Base-by-base conservation (phyloP, 495 filamentous ascomycete species). In the Aspergillus kassunensis region DNA sequence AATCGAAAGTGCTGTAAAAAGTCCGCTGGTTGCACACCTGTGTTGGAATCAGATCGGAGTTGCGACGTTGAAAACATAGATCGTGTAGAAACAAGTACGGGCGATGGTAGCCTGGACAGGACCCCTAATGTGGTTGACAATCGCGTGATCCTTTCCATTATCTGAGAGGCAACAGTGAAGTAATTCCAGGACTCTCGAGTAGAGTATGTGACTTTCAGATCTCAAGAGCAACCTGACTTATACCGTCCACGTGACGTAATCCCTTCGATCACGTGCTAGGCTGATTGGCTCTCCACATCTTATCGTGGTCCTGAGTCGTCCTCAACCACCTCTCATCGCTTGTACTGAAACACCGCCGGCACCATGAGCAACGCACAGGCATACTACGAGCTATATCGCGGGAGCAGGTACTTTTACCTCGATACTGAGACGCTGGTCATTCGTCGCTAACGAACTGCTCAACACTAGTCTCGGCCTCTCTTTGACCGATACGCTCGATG, bases 341-440 rank as follows among this genome's bases (percentile, higher is more conserved):
- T 46, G 23, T n/a, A n/a, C n/a, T n/a, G n/a, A n/a, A 35, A 52
- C 46, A 44, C 20, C 47, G 25, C 24, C 37, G 18, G 31, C 60
- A 67, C 37, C 31, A 72, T 73, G 68, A 64, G 64, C 53, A 9
- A 9, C 9, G 43, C 67, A 18, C 70, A 69, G 25, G 58, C 68
- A 54, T 96, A 88, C 72, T 97, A 97, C 68, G 93, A 98, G 80
- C 82, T 98, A 56, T 98, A 98, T 69, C 89, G 91, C 59, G 87
- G 90, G 74, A 93, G 90, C 84, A 96, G 90, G 91, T 96, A 89
- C 44, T 31, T 27, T 19, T 20, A 4, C 15, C 15, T 13, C 6
- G 6, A 18, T 20, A 4, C 4, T 11, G 16, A 11, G 3, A 4
- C 4, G 19, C 18, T 20, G 10, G 8, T 3, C 23, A 24, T 4